Percentiles rank a stretch among this genome's conserved stretches.
Conservation (phyloP, 768 basidiomycete species). For the Tylopilus vinaceipallidus region DNA sequence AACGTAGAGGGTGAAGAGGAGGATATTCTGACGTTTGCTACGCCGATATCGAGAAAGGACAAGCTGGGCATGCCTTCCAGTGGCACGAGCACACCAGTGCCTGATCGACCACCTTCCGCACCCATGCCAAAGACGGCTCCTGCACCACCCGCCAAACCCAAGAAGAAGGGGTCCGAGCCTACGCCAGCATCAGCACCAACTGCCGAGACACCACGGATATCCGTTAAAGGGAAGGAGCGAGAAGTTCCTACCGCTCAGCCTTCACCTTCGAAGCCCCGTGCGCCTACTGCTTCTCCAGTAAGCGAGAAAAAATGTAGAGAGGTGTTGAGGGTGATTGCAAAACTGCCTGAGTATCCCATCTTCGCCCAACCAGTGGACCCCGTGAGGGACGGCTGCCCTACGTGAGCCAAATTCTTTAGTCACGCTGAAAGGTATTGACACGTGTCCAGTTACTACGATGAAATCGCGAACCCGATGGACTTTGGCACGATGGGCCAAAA, state of each 20-base stretch:
- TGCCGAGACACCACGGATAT: conserved; percentile 35
- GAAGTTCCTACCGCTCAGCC: conserved; percentile 41
- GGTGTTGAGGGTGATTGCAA: conserved; percentile 56
- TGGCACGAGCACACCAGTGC: conserved; percentile 41
- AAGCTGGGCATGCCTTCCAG: conserved; percentile 32
- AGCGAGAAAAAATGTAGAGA: conserved; percentile 85
- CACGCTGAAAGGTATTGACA: neutral
- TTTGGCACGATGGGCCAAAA: conserved; percentile 77
- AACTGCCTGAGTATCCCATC: conserved; percentile 64
- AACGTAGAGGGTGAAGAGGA: conserved; percentile 48
- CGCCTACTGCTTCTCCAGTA: conserved; percentile 47
- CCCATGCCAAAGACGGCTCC: conserved; percentile 26
- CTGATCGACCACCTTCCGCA: conserved; percentile 31
- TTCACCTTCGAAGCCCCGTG: conserved; percentile 40
- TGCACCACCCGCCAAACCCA: conserved; percentile 34
- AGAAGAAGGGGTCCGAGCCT: conserved; percentile 41
- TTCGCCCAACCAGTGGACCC: conserved; percentile 87
- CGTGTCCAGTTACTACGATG: conserved; percentile 75
- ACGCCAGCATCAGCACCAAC: conserved; percentile 16
- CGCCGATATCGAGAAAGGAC: conserved; percentile 57
- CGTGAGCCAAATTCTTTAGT: conserved; percentile 50
- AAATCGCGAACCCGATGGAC: conserved; percentile 93
- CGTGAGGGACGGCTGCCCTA: conserved; percentile 79
- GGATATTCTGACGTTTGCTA: conserved; percentile 60
- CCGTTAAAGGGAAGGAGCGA: conserved; percentile 75